Evolutionary conservation across 192 early-diverging fungal genomes (phyloP), one percentile per base, ranked within the genome.

Genomic region (Coemansia sp.): DNA sequence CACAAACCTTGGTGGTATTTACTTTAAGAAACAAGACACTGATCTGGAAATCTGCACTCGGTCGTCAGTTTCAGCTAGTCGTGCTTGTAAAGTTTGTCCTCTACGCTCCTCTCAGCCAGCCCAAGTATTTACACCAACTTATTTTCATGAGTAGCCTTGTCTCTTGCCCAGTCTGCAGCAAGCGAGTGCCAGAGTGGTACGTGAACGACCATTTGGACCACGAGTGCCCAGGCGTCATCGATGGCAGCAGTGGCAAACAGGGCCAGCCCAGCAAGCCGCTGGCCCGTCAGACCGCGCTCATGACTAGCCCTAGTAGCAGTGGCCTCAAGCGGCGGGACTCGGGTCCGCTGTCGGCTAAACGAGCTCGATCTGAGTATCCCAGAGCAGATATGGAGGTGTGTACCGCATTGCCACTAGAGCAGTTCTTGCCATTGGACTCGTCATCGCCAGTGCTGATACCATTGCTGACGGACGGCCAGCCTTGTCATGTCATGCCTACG

Each of bases 121-220:
- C n/a, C n/a, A n/a, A n/a, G n/a, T n/a, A n/a, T n/a, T n/a, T n/a
- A n/a, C n/a, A n/a, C n/a, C n/a, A n/a, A n/a, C n/a, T n/a, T n/a
- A n/a, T n/a, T n/a, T n/a, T n/a, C 24, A 59, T 40, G 53, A 69
- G 61, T 29, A 79, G 72, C 37, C 60, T 82, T 20, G 70, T 82
- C 4, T 19, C 37, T 12, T 83, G 81, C 40, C 81, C 81, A 12
- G 56, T 74, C 17, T 83, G 81, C 63, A 41, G 36, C 56, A 74
- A 68, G 46, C 57, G 37, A 12, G 81, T 83, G 8, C 75, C 75
- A 6, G 74, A 74, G 39, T 83, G 75, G 76, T 83, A 64, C 36
- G 68, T 78, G n/a, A 83, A 53, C 64, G 75, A 72, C 57, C 81
- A 83, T 58, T 42, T 83, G 43, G 81, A 83, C 35, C 68, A 42